Base-by-base conservation (phyloP, 441 rosid species). In the Gossypium davidsonii region DNA sequence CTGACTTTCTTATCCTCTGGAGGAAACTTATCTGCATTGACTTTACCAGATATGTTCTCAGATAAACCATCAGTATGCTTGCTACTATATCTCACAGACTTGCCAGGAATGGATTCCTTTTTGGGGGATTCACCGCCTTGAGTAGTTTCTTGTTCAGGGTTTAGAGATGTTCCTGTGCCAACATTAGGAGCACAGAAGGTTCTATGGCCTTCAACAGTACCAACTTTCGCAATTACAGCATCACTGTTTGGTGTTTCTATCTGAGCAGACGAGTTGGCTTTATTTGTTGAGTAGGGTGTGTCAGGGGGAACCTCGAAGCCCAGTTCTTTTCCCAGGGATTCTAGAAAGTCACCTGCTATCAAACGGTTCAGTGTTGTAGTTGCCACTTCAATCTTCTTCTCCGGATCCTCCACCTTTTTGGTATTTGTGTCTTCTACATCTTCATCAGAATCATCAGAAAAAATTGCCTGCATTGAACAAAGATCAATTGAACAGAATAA, bases 241-340 rank as follows among this genome's bases (percentile, higher is more conserved):
- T 73, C 69, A 42, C 67, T 70, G 60, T 57, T 48, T 53, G 67
- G 46, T 68, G 75, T 64, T 74, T 83, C 90, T 67, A 77, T 88
- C 72, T 70, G 79, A 1, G 77, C 65, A 28, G 71, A 66, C 58
- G 46, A 15, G 52, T 34, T 62, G 34, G 78, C 58, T 58, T 79
- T 84, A 72, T 56, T 82, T 15, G 65, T 79, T 5, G 83, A 20
- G 75, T 80, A 70, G 3, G 90, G 82, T 37, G 70, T 59, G 73
- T 91, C 92, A 74, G 91, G 85, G 42, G 98, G 98, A 76, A 95
- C 99, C 82, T 90, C 98, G 15, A 95, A 78, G 21, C 99, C 98
- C 52, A 95, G 87, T 83, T 95, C 99, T 83, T 90, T 95, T 71
- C 99, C 99, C 70, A 93, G 70, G 17, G 98, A 90, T 82, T 95